phyloP scores from a whole-genome alignment of 2,329 filamentous ascomycete genomes.

The Sclerotiophoma versabilis region DNA sequence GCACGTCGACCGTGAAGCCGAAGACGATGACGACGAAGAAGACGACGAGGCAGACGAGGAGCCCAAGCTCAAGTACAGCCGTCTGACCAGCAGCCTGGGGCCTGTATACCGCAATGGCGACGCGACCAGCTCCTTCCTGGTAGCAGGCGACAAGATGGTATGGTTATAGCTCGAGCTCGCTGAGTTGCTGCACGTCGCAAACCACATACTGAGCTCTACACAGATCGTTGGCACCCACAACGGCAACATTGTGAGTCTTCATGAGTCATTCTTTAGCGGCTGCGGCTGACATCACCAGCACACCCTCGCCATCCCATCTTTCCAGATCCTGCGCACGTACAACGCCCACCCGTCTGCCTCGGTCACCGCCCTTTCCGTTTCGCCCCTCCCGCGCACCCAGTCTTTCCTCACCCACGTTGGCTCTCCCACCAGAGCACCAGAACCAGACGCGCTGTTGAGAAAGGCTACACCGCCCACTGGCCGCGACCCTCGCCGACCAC shows the following conservation, averaged over 20 bases:
- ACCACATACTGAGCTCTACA: slow-evolving; percentile 52
- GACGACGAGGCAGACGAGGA: slow-evolving; percentile 91
- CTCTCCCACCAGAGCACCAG: slow-evolving; percentile 26
- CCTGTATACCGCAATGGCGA: slow-evolving; percentile 92
- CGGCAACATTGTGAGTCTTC: slow-evolving; percentile 83
- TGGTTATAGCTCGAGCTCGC: slow-evolving; percentile 31
- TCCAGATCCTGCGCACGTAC: slow-evolving; percentile 84
- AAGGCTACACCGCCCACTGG: slow-evolving; percentile 33
- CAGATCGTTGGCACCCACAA: slow-evolving; percentile 94
- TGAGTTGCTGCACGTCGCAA: slow-evolving; percentile 66
- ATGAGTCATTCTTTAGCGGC: neutral
- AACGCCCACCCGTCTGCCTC: slow-evolving; percentile 87
- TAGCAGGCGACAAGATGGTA: slow-evolving; percentile 97
- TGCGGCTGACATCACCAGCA: slow-evolving; percentile 64
- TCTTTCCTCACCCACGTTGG: slow-evolving; percentile 42
- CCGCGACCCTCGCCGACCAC: slow-evolving; percentile 58
- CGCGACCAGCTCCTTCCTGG: slow-evolving; percentile 88
- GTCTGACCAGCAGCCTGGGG: slow-evolving; percentile 79
- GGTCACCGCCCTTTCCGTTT: slow-evolving; percentile 87
- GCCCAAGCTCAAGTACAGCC: slow-evolving; percentile 90
- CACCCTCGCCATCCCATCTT: slow-evolving; percentile 81
- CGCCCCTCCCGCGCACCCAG: slow-evolving; percentile 73
- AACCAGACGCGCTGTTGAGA: slow-evolving; percentile 52
- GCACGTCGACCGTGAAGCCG: slow-evolving; percentile 18
- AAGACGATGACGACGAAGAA: slow-evolving; percentile 53